Evolutionary conservation across 371 early-diverging fungal species (phyloP).

Genomic region (Mortierella polycephala): DNA sequence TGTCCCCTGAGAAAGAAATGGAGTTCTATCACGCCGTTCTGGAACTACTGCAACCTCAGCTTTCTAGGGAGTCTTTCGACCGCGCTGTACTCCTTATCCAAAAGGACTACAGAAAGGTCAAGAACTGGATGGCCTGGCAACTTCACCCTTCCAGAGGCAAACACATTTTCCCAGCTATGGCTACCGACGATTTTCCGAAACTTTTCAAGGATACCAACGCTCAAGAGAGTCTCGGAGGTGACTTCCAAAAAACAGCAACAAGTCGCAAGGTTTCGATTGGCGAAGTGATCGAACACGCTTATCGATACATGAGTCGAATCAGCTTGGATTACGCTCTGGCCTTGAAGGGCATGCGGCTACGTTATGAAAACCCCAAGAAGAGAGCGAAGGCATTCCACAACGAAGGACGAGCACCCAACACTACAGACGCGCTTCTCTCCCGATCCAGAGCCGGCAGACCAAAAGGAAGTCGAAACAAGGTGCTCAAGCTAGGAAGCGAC

Average conservation of each 20-base stretch:
- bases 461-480: slow-evolving; percentile 8
- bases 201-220: slow-evolving; percentile 16
- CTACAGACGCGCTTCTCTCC: neutral
- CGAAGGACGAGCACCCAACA: slow-evolving; percentile 13
- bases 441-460: slow-evolving; percentile 5
- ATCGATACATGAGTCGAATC: neutral
- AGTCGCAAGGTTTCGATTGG: neutral
- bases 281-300: neutral
- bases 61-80: neutral
- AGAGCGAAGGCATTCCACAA: slow-evolving; percentile 5
- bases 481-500: neutral
- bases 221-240: slow-evolving; percentile 12
- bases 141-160: slow-evolving; percentile 10
- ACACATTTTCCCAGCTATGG: slow-evolving; percentile 9
- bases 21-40: neutral
- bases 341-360: neutral
- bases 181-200: neutral
- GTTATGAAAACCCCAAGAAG: neutral
- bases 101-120: neutral
- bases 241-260: neutral
- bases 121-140: slow-evolving; percentile 10
- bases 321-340: neutral
- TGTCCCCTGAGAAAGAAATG: neutral
- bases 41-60: neutral
- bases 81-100: neutral